Evolutionary conservation across 129 eudicot genomes (phyloP).

Genomic region (Flaveria sonorensis): DNA sequence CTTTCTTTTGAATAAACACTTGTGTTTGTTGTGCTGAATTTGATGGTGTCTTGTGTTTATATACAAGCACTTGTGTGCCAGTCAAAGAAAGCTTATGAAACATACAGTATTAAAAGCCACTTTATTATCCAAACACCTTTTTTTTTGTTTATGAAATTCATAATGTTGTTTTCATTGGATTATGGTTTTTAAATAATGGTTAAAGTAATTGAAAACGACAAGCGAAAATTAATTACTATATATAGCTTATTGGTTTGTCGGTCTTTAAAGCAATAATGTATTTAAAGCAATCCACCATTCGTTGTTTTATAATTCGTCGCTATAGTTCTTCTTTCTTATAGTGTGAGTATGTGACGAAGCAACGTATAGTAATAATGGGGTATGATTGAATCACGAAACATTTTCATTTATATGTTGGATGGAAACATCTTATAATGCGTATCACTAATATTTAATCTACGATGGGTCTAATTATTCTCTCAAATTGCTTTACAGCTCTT

Average conservation of each 20-base stretch:
- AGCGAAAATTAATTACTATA: not conserved
- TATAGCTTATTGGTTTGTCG: not conserved
- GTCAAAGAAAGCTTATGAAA: not conserved
- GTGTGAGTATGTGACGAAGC: not conserved
- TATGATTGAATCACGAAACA: no score
- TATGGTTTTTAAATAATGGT: not conserved
- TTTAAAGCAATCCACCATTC: not conserved
- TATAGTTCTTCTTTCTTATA: no score
- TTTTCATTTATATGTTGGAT: no score
- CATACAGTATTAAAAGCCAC: constrained; percentile 9
- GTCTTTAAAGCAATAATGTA: not conserved
- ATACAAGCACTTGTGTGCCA: constrained; percentile 23
- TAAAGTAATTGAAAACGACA: constrained; percentile 1
- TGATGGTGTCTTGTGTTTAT: constrained; percentile 15
- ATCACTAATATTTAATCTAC: no score
- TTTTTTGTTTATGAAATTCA: not conserved
- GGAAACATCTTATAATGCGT: no score
- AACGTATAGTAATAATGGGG: no score
- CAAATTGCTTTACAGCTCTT: no score
- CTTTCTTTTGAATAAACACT: not conserved
- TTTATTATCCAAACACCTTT: constrained; percentile 28
- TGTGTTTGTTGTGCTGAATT: constrained; percentile 1
- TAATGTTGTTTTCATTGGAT: not conserved
- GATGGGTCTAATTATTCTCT: no score
- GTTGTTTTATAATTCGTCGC: no score